Base-by-base conservation (phyloP, 192 early-diverging fungal genomes). In the Coemansia sp. region DNA sequence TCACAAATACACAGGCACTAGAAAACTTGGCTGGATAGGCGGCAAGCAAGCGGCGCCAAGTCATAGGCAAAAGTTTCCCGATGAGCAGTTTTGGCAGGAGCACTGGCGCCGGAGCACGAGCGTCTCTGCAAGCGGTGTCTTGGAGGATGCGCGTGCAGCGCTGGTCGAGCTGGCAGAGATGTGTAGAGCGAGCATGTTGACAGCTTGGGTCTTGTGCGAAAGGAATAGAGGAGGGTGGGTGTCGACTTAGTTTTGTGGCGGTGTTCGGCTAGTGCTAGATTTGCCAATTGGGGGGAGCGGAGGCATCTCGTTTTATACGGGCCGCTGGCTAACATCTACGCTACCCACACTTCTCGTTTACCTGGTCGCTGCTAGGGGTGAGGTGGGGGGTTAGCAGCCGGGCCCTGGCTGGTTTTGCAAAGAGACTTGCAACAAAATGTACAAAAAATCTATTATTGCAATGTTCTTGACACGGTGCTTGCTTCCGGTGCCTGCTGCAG, bases 401-500 rank as follows among this genome's bases (percentile, higher is more conserved):
- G 46, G 46, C 22, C 24, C 18, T 43, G 42, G 42, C 8, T 43
- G 42, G 17, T 43, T 19, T 50, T 50, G 26, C 26, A 50, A 50
- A 24, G 46, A 24, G 46, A 27, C 46, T 50, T 50, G 46, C 26
- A 3, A 29, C 26, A 24, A 50, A 50, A 50, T n/a, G 22, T 27
- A 7, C 17, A 14, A 18, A 43, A 26, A 50, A 27, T 50, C 46
- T 50, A 50, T 50, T 50, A 26, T 50, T 50, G 22, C 46, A 29
- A 50, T 50, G 24, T 14, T 27, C 3, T 50, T 14, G 24, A 50
- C 26, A 12, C 26, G 22, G 46, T 50, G 26, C 15, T 22, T 22
- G 24, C 46, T 50, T 50, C 46, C 46, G 46, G 27, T 50, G 24
- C 22, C 46, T 50, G 46, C 21, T 27, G 46, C 46, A 50, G 46